Base-by-base conservation (phyloP, 1,284 basidiomycete species). In the Sanghuangporus weigelae region DNA sequence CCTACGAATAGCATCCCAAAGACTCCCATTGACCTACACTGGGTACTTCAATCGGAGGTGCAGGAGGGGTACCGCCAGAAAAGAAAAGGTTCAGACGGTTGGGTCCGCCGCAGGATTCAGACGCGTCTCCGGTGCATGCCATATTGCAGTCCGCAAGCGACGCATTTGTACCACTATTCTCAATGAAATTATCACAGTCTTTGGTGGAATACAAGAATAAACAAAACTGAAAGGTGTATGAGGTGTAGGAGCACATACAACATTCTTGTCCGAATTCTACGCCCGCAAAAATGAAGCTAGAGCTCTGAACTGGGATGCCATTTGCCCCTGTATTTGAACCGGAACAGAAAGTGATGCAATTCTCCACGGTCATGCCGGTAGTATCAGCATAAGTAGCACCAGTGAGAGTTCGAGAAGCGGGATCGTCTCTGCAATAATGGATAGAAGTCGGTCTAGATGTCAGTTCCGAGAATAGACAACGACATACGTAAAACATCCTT, bases 1-100 rank as follows among this genome's bases (percentile, higher is more conserved):
- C 78, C 57, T 69, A 87, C 86, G 76, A 84, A 73, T 79, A 87
- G 71, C 87, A 89, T 6, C 87, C 87, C 31, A 88, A 76, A 1
- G 85, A 85, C 5, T 74, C 73, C 87, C 87, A 89, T 49, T 81
- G 76, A 4, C 85, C 86, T 55, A 85, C 78, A 61, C 72, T 79
- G 1, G 80, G 76, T 1, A 81, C 77, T 53, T 79, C 82, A 21
- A 73, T 72, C 0, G 86, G 82, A 19, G 81, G 73, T 1, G 85
- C 71, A 5, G 87, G 82, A 35, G 85, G 84, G 14, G 73, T 64
- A 49, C 74, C 72, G 31, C 87, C 86, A 67, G 80, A 87, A 79
- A 79, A 84, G 74, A 83, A 90, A 5, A 91, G 72, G 68, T 83
- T 85, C 10, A 91, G 75, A n/a, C 79, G 80, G 71, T 79, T 73